Percentiles rank a stretch among this genome's conserved stretches.
phyloP scores from a whole-genome alignment of 495 filamentous ascomycete genomes.

The Penicillium canariense region DNA sequence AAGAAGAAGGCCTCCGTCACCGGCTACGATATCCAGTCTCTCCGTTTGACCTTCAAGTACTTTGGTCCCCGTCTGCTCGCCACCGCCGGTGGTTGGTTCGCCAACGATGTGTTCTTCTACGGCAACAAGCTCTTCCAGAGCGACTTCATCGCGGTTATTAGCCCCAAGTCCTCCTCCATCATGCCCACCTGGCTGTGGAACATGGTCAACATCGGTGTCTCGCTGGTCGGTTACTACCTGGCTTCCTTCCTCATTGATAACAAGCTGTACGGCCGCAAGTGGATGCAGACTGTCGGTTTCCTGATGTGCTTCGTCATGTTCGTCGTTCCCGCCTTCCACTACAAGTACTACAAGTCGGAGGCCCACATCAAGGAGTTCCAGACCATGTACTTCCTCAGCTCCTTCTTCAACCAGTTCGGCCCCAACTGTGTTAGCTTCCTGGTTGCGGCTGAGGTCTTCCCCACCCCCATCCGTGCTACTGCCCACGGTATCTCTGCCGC shows the following conservation, averaged over 20 bases:
- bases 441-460: slow-evolving; percentile 87
- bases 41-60: slow-evolving; percentile 69
- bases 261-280: slow-evolving; percentile 88
- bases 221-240: slow-evolving; percentile 79
- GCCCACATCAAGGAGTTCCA: slow-evolving; percentile 76
- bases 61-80: slow-evolving; percentile 84
- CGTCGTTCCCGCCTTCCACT: slow-evolving; percentile 79
- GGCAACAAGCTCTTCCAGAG: slow-evolving; percentile 95
- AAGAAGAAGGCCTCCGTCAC: slow-evolving; percentile 86
- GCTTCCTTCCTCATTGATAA: slow-evolving; percentile 81
- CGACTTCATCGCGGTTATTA: slow-evolving; percentile 78
- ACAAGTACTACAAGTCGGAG: slow-evolving; percentile 66
- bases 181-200: slow-evolving; percentile 90
- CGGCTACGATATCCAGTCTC: slow-evolving; percentile 80
- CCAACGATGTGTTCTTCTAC: slow-evolving; percentile 96
- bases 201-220: slow-evolving; percentile 78
- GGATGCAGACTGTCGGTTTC: slow-evolving; percentile 91
- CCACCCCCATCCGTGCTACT: slow-evolving; percentile 83
- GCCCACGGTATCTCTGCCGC: slow-evolving; percentile 89
- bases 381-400: slow-evolving; percentile 87
- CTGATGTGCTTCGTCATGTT: slow-evolving; percentile 83
- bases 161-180: slow-evolving; percentile 57
- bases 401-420: slow-evolving; percentile 96
- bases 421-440: slow-evolving; percentile 92
- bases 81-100: slow-evolving; percentile 81